Base-by-base conservation (phyloP, 441 rosid species). In the Mallotus repandus region DNA sequence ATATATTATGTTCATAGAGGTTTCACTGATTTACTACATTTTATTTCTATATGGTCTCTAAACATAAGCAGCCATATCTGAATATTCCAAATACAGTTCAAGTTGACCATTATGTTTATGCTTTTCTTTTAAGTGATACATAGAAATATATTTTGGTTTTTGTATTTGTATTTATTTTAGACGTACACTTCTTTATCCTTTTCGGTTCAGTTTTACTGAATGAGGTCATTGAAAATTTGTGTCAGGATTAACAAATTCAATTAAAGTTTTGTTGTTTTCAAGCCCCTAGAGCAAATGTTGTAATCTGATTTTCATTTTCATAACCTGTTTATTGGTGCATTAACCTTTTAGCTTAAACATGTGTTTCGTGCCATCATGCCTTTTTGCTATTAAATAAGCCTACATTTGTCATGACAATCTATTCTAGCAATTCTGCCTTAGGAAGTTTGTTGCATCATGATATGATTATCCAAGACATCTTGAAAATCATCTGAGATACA, bases 101-200 rank as follows among this genome's bases (percentile, higher is more conserved):
- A 78, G 66, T 43, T 43, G 52, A 38, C 14, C 63, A 43, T 38
- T 67, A 46, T 19, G 19, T 63, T 72, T 50, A 11, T 19, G 38
- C 45, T 35, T 60, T 9, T 58, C 11, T 38, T 38, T 38, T 8
- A 41, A 71, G 25, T 18, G 16, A 15, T 35, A 46, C 29, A 43
- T 14, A 22, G 50, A 18, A 25, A 22, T 54, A 2, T 52, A 11
- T 48, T 22, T 60, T 60, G 16, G 49, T 45, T 45, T n/a, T 19
- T 7, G 21, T 9, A 14, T 52, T 52, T 52, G 12, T 52, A 4
- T 14, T 55, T 10, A 5, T 25, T 62, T 14, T 13, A 52, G 55
- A 50, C 61, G 35, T 74, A 50, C 11, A 8, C 58, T 41, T 55
- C 58, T 41, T 55, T 16, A 15, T 49, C 10, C 29, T 56, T 43